A percentile compares a stretch with the other conserved stretches of the same genome.
Evolutionary conservation across 441 rosid species (phyloP).

Genomic region (Jatropha podagrica): DNA sequence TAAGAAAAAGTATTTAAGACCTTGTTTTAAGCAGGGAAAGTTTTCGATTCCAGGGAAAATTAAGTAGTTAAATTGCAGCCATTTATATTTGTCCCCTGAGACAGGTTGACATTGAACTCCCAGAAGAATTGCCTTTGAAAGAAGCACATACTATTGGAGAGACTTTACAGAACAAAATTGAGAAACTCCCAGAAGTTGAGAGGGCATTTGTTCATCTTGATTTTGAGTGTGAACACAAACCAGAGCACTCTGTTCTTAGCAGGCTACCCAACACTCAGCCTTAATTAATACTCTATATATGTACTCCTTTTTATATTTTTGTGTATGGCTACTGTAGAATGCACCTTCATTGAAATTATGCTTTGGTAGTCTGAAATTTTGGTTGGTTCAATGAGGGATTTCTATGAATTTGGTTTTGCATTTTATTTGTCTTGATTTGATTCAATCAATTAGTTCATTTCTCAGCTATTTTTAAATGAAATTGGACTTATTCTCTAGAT

Average conservation of each 20-base stretch:
- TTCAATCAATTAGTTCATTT: too few relatives aligned
- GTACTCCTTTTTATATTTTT: not conserved
- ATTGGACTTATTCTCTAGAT: too few relatives aligned
- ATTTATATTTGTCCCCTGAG: not conserved
- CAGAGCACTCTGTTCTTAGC: constrained; percentile 71
- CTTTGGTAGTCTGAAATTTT: too few relatives aligned
- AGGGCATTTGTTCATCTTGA: constrained; percentile 89
- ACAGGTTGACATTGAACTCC: constrained; percentile 86
- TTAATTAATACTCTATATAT: constrained; percentile 19
- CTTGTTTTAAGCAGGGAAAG: not conserved
- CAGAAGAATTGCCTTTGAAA: constrained; percentile 69
- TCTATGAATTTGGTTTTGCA: too few relatives aligned
- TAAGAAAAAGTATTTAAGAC: not conserved
- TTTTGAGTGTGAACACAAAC: constrained; percentile 83
- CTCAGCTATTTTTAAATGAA: too few relatives aligned
- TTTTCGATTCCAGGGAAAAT: not conserved
- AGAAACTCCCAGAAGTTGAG: constrained; percentile 79
- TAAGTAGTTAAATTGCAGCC: not conserved
- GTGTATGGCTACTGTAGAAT: not conserved
- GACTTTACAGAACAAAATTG: constrained; percentile 68
- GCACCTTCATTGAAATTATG: not conserved
- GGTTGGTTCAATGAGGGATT: too few relatives aligned
- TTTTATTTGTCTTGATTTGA: too few relatives aligned
- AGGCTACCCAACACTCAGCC: constrained; percentile 48
- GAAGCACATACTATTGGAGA: constrained; percentile 86